Evolutionary conservation across 306 rosid species (phyloP), one percentile per base, ranked within the genome.

Genomic region (Senna tora): DNA sequence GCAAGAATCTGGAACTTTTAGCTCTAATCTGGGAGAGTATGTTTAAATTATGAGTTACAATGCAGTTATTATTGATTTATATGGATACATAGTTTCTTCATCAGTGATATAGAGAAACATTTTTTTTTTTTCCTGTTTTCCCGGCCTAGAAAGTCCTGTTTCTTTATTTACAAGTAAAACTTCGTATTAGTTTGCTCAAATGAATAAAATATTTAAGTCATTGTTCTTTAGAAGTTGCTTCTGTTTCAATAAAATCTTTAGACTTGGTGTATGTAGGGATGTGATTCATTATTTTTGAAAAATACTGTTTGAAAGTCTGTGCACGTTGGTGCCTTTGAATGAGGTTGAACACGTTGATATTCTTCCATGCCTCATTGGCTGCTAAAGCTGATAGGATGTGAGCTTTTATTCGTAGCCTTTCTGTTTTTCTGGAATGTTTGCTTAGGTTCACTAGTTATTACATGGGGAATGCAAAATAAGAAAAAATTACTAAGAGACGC

Each of bases 1-100:
- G 82, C 91, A 84, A 56, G 97, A 94, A 79, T 89, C 98, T 20
- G 97, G 97, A 88, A 87, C 78, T 69, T 80, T 89, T 66, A 89
- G 87, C 84, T 70, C 92, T 73, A 84, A 82, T 75, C 28, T 93
- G 69, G 92, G 93, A 81, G 91, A 87, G 98, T 91, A 94, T 79
- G 96, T 74, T 79, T 51, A 34, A 52, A 61, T 73, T 53, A 51
- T 10, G n/a, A 36, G 66, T 60, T 61, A 25, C 28, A 53, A 20
- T 66, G 45, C n/a, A 20, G 56, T 47, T 66, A 21, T 53, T 64
- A 45, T 30, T 36, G 63, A 15, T 33, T 47, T 46, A 4, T 12
- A 22, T 6, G 15, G 20, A 52, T 51, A 25, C 34, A 42, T 65
- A 22, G 36, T 64, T 68, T 58, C 52, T 71, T 66, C 45, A 71